phyloP scores from a whole-genome alignment of 1,284 basidiomycete species.

The Cryptococcus hybrid region DNA sequence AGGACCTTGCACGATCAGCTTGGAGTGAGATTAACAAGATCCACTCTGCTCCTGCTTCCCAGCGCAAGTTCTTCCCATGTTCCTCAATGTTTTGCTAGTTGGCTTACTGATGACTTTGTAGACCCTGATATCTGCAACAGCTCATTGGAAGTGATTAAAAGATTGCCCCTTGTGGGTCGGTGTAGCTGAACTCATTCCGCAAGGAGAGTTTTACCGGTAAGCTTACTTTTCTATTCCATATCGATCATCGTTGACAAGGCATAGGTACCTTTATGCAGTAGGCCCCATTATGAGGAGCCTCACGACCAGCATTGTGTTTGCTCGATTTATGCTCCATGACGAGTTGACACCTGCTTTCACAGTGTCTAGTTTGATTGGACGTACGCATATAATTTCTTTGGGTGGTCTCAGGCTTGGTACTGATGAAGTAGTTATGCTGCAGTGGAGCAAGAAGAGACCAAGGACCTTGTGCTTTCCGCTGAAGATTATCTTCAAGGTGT shows the following conservation, averaged over 20 bases:
- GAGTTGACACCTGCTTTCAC: slow-evolving; percentile 42
- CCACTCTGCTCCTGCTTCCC: slow-evolving; percentile 37
- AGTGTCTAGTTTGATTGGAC: slow-evolving; percentile 40
- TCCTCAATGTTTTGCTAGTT: background rate
- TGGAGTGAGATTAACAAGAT: slow-evolving; percentile 44
- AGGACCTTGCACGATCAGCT: slow-evolving; percentile 40
- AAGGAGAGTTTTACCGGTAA: slow-evolving; percentile 47
- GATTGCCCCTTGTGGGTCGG: slow-evolving; percentile 33
- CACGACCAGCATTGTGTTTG: slow-evolving; percentile 40
- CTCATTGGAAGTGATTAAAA: slow-evolving; percentile 34
- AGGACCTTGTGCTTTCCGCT: slow-evolving; percentile 39
- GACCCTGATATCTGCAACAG: slow-evolving; percentile 37
- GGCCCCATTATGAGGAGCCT: slow-evolving; percentile 40
- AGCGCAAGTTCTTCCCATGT: slow-evolving; percentile 28
- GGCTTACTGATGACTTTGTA: slow-evolving; percentile 8
- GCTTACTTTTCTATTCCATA: slow-evolving; percentile 4
- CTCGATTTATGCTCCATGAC: slow-evolving; percentile 46
- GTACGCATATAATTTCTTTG: slow-evolving; percentile 23
- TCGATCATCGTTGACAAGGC: background rate
- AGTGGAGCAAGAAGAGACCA: slow-evolving; percentile 39
- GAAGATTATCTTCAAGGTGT: slow-evolving; percentile 52
- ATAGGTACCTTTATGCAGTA: slow-evolving; percentile 43
- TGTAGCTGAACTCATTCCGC: slow-evolving; percentile 43
- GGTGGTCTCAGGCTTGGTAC: background rate
- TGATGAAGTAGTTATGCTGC: background rate